Base-by-base conservation (phyloP, 306 rosid species). In the Prunus persica region DNA sequence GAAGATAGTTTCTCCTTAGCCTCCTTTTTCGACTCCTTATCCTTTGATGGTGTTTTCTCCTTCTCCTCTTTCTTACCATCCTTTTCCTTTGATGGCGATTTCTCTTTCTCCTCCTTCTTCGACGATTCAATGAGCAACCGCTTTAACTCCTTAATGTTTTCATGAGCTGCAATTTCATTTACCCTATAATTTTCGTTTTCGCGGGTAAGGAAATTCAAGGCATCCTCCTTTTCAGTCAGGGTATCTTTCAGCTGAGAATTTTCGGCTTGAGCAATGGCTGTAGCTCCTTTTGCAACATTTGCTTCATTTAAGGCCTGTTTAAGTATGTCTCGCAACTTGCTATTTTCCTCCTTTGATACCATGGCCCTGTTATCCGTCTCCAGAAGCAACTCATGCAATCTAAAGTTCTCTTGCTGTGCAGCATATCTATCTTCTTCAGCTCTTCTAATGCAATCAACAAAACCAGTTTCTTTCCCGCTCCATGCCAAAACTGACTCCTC, bases 271-370 rank as follows among this genome's bases (percentile, higher is more conserved):
- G 98, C 97, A 49, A 95, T 92, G 27, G 73, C 93, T 0, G 96
- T 83, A 1, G 93, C 97, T 81, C 88, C 97, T 81, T 88, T 92
- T 2, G 98, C 97, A 11, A 79, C 88, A 67, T 87, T 92, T 30
- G 98, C 79, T 84, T 95, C 98, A 61, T 82, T 95, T 73, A 95
- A 66, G 0, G 97, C 98, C 50, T 95, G 98, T 73, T 95, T 95
- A 4, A 95, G 89, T 73, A 95, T 92, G 74, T 95, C 98, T 0
- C 98, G 85, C 47, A 95, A 6, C 81, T 90, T 92, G 8, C 83
- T 87, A 60, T 84, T 92, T 57, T 94, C 98, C 64, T 86, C 97
- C 81, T 88, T 94, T 0, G 98, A 85, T 16, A 65, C 74, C 67
- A 47, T 68, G 8, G 11, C 65, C 55, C 81, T 86, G 46, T 20